These are phyloP conservation scores for Candida ponderosae DNA, from an alignment of 805 yeast genomes.

Conservation along the genomic window DNA sequence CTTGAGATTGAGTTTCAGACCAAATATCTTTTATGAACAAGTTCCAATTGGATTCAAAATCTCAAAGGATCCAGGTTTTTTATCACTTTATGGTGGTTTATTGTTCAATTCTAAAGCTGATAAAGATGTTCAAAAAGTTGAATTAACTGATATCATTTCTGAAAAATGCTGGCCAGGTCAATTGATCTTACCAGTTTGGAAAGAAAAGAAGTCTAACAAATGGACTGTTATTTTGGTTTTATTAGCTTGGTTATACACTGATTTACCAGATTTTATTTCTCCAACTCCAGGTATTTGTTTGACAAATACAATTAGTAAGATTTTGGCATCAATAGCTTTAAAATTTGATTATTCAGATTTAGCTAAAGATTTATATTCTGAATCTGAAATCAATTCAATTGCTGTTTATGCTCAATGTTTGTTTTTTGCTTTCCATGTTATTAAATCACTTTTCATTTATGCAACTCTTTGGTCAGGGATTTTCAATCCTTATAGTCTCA, in stretches of 20 bases:
- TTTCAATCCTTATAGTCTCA: conserved; percentile 64
- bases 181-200: conserved; percentile 71
- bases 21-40: conserved; percentile 63
- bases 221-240: conserved; percentile 31
- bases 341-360: conserved; percentile 31
- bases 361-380: conserved; percentile 42
- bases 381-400: conserved; percentile 32
- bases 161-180: conserved; percentile 86
- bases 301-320: conserved; percentile 47
- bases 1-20: conserved; percentile 72
- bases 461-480: conserved; percentile 59
- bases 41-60: conserved; percentile 59
- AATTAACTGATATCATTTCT: conserved; percentile 43
- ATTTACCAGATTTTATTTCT: conserved; percentile 79
- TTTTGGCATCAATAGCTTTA: conserved; percentile 20
- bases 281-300: conserved; percentile 91
- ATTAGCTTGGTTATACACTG: conserved; percentile 80
- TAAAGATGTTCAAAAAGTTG: conserved; percentile 36
- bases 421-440: conserved; percentile 65
- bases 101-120: conserved; percentile 58
- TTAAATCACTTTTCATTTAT: conserved; percentile 53
- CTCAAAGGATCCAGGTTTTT: conserved; percentile 64
- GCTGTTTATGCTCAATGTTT: conserved; percentile 45
- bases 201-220: conserved; percentile 33
- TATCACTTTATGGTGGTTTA: conserved; percentile 78